phyloP scores from a whole-genome alignment of 2,329 filamentous ascomycete species.

The Verticillium nubilum region DNA sequence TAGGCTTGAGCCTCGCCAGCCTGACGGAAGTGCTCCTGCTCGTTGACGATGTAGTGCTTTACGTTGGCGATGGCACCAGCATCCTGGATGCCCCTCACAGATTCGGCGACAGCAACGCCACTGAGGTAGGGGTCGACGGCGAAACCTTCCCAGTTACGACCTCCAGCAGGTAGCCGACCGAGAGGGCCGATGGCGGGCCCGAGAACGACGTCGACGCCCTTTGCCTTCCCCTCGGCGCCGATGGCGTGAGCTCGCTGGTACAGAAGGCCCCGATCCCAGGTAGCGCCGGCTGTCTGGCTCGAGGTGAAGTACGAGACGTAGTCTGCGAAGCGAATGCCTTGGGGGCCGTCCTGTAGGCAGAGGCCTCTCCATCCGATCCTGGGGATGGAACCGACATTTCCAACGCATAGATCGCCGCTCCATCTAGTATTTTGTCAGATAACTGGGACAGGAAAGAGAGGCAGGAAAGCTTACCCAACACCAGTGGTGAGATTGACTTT shows the following conservation, averaged over 20 bases:
- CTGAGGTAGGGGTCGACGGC: conserved; percentile 70
- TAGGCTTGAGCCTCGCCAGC: conserved; percentile 43
- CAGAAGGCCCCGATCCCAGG: conserved; percentile 71
- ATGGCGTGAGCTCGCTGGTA: conserved; percentile 40
- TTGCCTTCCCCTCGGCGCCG: conserved; percentile 61
- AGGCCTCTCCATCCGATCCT: conserved; percentile 64
- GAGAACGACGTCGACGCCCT: conserved; percentile 71
- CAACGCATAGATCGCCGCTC: conserved; percentile 69
- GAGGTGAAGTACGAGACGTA: conserved; percentile 78
- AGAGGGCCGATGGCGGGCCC: conserved; percentile 41
- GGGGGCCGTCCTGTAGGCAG: conserved; percentile 83
- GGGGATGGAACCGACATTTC: conserved; percentile 66
- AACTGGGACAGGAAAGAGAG: conserved; percentile 2
- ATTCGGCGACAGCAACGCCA: conserved; percentile 65
- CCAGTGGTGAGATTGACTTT: conserved; percentile 96
- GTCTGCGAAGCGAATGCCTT: conserved; percentile 73
- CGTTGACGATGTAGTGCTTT: conserved; percentile 71
- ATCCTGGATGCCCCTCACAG: conserved; percentile 74
- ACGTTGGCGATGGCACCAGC: conserved; percentile 78
- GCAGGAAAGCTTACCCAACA: conserved; percentile 56
- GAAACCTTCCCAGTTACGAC: conserved; percentile 61
- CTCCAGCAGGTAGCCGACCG: conserved; percentile 38
- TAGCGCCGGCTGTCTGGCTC: conserved; percentile 75
- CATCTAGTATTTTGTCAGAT: conserved; percentile 34
- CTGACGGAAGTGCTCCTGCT: conserved; percentile 75